These are phyloP conservation scores for Backusella australiensis DNA, from an alignment of 192 early-diverging fungal genomes.

Conservation along the genomic window DNA sequence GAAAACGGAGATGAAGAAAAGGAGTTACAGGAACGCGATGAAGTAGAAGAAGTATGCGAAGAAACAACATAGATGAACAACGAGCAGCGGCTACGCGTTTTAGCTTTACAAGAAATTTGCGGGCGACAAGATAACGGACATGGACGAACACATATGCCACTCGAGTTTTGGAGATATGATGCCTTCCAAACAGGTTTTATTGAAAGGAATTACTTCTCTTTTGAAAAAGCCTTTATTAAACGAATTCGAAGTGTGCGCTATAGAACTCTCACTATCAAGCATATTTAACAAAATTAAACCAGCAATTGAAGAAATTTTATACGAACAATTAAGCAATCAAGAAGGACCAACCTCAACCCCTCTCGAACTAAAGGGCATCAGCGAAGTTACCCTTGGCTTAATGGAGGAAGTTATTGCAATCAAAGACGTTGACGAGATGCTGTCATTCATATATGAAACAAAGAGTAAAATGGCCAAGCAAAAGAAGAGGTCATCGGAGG, in stretches of 20 bases:
- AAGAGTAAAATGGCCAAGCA: too few relatives aligned
- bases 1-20: not conserved
- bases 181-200: not conserved
- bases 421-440: too few relatives aligned
- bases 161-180: not conserved
- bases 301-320: not conserved
- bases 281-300: not conserved
- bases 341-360: not conserved
- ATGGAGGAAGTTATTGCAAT: not conserved
- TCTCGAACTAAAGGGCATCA: not conserved
- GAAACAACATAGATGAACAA: not conserved
- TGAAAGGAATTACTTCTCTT: not conserved
- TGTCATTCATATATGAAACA: too few relatives aligned
- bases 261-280: not conserved
- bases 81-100: not conserved
- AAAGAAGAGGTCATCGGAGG: too few relatives aligned
- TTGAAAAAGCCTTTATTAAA: not conserved
- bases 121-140: not conserved
- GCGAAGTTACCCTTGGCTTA: not conserved
- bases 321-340: not conserved
- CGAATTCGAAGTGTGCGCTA: not conserved
- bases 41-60: not conserved
- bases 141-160: not conserved
- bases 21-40: not conserved
- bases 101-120: not conserved